A percentile compares a stretch with the other conserved stretches of the same genome.
These are phyloP conservation scores for Apophysomyces elegans DNA, from an alignment of 371 early-diverging fungal genomes.

Conservation along the genomic window DNA sequence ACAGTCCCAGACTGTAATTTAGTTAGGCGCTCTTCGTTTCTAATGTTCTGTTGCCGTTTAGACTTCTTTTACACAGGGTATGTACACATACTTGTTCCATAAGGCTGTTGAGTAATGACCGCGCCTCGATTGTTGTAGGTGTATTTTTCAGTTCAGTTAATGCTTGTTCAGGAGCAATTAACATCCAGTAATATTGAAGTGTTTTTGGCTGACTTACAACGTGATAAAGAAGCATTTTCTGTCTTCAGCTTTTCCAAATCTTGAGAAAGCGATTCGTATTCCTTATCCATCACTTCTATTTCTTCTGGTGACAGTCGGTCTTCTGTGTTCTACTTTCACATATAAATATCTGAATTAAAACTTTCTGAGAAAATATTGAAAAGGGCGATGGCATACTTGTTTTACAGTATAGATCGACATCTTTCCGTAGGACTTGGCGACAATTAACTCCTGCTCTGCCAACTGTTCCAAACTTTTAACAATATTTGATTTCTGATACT, in stretches of 20 bases:
- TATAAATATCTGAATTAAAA: neutral
- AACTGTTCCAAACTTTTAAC: constrained; percentile 20
- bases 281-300: neutral
- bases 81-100: constrained; percentile 7
- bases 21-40: constrained; percentile 13
- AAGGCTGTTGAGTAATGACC: neutral
- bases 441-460: constrained; percentile 10
- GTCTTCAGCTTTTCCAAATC: neutral
- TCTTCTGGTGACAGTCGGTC: constrained; percentile 2
- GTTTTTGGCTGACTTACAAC: neutral
- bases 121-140: constrained; percentile 13
- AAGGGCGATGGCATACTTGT: constrained; percentile 13
- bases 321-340: neutral
- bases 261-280: neutral
- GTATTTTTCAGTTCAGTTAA: constrained; percentile 11
- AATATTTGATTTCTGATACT: constrained; percentile 20
- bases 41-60: constrained; percentile 1
- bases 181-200: neutral
- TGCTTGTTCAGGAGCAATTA: neutral
- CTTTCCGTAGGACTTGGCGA: constrained; percentile 24
- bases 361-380: neutral
- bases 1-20: constrained; percentile 10
- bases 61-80: neutral
- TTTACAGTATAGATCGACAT: constrained; percentile 21
- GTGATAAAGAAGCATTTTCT: neutral